phyloP scores from a whole-genome alignment of 2,329 filamentous ascomycete genomes.

The Fusarium coffeatum region DNA sequence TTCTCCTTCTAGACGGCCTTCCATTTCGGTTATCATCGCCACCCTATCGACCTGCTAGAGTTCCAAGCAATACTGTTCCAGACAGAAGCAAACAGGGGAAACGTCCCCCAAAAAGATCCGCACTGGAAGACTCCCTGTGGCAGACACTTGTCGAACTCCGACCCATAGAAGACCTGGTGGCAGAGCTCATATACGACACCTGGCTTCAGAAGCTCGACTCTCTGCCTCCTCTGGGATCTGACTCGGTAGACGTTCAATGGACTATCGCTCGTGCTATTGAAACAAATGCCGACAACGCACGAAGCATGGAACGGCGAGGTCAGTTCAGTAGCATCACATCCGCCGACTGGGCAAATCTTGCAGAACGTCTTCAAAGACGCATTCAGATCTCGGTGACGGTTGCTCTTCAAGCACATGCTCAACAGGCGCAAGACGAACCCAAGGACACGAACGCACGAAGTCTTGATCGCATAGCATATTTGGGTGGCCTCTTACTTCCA shows the following conservation, averaged over 20 bases:
- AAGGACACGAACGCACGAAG: constrained; percentile 54
- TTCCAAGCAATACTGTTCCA: neutral
- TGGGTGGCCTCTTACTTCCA: constrained; percentile 62
- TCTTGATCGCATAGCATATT: constrained; percentile 61
- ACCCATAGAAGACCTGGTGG: constrained; percentile 34
- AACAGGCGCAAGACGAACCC: constrained; percentile 10
- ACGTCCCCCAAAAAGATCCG: constrained; percentile 15
- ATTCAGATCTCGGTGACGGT: constrained; percentile 37
- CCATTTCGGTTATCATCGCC: constrained; percentile 11
- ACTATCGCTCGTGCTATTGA: constrained; percentile 42
- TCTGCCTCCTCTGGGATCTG: constrained; percentile 28
- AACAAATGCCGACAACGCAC: constrained; percentile 41
- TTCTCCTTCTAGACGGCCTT: constrained; percentile 42
- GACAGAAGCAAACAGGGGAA: constrained; percentile 2
- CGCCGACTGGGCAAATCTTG: constrained; percentile 40
- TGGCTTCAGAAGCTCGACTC: constrained; percentile 45
- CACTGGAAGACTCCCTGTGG: constrained; percentile 39
- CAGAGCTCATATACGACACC: constrained; percentile 43
- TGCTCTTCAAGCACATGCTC: constrained; percentile 11
- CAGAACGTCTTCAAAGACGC: constrained; percentile 40
- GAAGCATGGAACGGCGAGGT: constrained; percentile 35
- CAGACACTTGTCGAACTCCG: constrained; percentile 29
- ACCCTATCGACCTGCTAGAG: constrained; percentile 14
- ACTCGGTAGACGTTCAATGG: constrained; percentile 36
- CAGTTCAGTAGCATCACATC: constrained; percentile 26